phyloP scores from a whole-genome alignment of 2,329 filamentous ascomycete species.

The Cladosporium sp. region DNA sequence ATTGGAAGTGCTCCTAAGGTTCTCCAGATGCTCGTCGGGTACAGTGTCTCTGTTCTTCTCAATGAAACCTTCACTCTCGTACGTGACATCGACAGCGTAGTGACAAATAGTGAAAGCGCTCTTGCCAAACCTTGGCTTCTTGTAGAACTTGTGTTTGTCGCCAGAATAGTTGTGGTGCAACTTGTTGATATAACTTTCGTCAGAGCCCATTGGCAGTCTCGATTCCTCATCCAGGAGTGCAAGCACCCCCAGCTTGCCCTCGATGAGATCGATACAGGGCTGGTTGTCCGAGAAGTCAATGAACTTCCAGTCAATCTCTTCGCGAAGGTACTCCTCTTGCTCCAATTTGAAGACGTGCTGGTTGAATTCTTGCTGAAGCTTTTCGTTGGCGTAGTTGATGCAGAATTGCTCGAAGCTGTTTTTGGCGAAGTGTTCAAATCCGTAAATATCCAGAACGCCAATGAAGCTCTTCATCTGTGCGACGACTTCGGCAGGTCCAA shows the following conservation, averaged over 20 bases:
- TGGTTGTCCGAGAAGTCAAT: slow-evolving; percentile 99
- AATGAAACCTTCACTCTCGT: slow-evolving; percentile 98
- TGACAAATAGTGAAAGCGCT: slow-evolving; percentile 97
- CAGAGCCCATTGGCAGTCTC: slow-evolving; percentile 91
- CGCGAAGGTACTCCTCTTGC: slow-evolving; percentile 93
- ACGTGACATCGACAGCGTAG: slow-evolving; percentile 96
- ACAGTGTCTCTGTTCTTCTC: slow-evolving; percentile 99
- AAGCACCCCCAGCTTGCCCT: slow-evolving; percentile 91
- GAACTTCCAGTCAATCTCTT: slow-evolving; percentile 98
- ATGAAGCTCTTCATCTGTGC: slow-evolving; percentile 86
- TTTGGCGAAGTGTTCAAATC: slow-evolving; percentile 98
- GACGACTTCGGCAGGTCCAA: slow-evolving; percentile 86
- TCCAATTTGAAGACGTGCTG: slow-evolving; percentile 99
- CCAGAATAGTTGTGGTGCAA: slow-evolving; percentile 88
- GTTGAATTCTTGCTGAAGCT: slow-evolving; percentile 98
- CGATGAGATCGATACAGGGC: slow-evolving; percentile 96
- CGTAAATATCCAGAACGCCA: slow-evolving; percentile 98
- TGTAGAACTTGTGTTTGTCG: slow-evolving; percentile 96
- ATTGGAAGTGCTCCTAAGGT: slow-evolving; percentile 81
- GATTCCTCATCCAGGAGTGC: slow-evolving; percentile 95
- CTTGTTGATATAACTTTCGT: slow-evolving; percentile 95
- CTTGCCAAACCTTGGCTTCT: slow-evolving; percentile 97
- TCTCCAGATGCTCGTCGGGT: slow-evolving; percentile 95
- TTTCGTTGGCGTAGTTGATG: slow-evolving; percentile 99
- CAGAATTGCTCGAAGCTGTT: slow-evolving; percentile 99